phyloP scores from a whole-genome alignment of 352 stramenopile species.

The Pythium sp. region DNA sequence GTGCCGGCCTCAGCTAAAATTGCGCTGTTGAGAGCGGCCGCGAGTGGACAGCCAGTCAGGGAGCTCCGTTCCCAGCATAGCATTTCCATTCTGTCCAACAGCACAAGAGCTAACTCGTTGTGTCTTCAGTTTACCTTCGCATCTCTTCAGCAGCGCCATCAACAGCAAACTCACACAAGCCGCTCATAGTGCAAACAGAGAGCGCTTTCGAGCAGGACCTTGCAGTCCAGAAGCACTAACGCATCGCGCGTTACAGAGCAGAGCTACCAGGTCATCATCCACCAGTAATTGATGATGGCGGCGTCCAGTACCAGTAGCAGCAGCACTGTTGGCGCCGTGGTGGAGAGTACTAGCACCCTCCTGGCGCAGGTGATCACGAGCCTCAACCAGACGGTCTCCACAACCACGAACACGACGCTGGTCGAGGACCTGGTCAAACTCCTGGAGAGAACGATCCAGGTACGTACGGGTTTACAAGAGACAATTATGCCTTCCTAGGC shows the following conservation, averaged over 20 bases:
- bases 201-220: neutral
- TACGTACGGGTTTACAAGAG: neutral
- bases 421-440: constrained; percentile 3
- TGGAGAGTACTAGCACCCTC: neutral
- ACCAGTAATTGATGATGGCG: neutral
- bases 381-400: neutral
- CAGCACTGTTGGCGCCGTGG: neutral
- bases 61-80: neutral
- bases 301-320: neutral
- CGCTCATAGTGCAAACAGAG: neutral
- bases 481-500: neutral
- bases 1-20: neutral
- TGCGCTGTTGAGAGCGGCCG: neutral
- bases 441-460: constrained; percentile 1
- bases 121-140: neutral
- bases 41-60: neutral
- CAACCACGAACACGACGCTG: neutral
- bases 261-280: no score
- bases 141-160: neutral
- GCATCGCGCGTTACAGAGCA: neutral
- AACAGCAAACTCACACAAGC: neutral
- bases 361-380: neutral
- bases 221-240: neutral
- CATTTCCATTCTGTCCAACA: neutral
- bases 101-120: neutral